Percentiles rank a stretch among this genome's conserved stretches.
These are phyloP conservation scores for Umbelopsis sp. DNA, from an alignment of 192 early-diverging fungal genomes.

Conservation along the genomic window DNA sequence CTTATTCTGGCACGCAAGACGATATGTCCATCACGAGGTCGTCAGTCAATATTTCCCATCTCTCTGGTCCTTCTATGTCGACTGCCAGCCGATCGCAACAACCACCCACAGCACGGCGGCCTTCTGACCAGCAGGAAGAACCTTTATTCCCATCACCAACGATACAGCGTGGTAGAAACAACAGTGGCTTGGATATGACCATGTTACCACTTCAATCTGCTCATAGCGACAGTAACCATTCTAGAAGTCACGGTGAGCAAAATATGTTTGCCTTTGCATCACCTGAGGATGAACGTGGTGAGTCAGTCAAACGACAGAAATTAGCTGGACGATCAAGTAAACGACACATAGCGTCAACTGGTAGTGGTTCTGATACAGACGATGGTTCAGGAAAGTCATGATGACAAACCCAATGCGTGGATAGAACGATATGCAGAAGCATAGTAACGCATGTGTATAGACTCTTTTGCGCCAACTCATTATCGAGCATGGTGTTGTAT, in stretches of 20 bases:
- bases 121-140: not conserved
- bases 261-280: not conserved
- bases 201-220: not conserved
- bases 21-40: constrained; percentile 1
- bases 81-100: not conserved
- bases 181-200: not conserved
- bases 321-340: not conserved
- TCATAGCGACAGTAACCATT: not conserved
- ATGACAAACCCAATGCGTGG: not conserved
- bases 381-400: not conserved
- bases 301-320: not conserved
- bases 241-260: not conserved
- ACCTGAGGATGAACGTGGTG: not conserved
- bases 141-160: not conserved
- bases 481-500: too few species aligned
- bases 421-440: too few species aligned
- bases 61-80: not conserved
- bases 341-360: not conserved
- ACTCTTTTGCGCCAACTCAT: too few species aligned
- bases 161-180: not conserved
- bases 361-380: not conserved
- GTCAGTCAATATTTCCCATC: not conserved
- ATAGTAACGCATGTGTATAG: too few species aligned
- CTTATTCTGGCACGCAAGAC: not conserved
- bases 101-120: not conserved